Conservation (phyloP, 78 protist species). For the Guillardia theta region DNA sequence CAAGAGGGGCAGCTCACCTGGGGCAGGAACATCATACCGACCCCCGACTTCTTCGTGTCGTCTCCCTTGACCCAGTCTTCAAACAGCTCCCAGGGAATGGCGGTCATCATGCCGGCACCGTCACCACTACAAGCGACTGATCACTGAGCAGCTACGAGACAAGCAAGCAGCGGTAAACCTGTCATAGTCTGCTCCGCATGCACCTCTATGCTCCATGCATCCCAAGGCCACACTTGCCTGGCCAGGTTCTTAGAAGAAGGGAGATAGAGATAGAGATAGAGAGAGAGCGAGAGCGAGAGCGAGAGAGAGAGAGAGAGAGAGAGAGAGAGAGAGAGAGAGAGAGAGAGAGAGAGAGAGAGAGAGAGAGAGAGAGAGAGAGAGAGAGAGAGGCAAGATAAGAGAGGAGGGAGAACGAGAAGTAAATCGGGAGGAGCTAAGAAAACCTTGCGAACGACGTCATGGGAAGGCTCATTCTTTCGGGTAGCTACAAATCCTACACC, state of each 20-base stretch:
- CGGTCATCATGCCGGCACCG: constrained; percentile 57
- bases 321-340: background rate
- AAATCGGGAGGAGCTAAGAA: too few relatives aligned
- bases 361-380: too few relatives aligned
- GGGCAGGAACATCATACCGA: constrained; percentile 46
- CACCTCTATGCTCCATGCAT: constrained; percentile 65
- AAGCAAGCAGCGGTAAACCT: background rate
- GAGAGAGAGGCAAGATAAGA: background rate
- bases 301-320: background rate
- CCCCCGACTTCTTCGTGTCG: background rate
- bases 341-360: too few relatives aligned
- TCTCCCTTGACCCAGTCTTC: background rate
- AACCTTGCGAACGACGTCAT: background rate
- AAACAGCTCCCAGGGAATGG: constrained; percentile 40
- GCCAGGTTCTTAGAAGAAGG: background rate
- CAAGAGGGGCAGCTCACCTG: too few relatives aligned
- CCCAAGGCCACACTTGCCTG: constrained; percentile 1
- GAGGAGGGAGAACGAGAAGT: too few relatives aligned
- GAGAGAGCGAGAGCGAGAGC: background rate
- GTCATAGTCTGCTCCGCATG: constrained; percentile 42
- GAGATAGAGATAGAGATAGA: background rate
- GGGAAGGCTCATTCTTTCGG: background rate
- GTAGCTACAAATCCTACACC: constrained; percentile 50
- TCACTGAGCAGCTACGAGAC: background rate
- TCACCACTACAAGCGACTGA: constrained; percentile 29